A percentile compares a stretch with the other conserved stretches of the same genome.
Conservation (phyloP, 2,329 filamentous ascomycete species). For the Fusarium xyrophilum region DNA sequence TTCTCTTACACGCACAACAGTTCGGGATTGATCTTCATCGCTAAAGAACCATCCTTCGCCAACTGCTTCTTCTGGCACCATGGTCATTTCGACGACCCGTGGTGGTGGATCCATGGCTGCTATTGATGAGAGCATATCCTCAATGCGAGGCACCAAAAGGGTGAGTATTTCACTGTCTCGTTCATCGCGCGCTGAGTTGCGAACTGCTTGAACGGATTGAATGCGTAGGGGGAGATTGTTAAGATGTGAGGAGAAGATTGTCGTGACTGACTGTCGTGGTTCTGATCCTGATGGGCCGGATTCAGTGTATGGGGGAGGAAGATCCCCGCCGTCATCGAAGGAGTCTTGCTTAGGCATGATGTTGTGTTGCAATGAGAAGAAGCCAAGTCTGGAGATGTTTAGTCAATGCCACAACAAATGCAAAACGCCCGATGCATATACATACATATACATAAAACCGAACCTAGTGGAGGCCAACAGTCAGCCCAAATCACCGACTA, state of each 20-base stretch:
- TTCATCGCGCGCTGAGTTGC: constrained; percentile 45
- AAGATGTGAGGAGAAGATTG: constrained; percentile 48
- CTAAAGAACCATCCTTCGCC: constrained; percentile 47
- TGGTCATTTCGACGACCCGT: constrained; percentile 50
- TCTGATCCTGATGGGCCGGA: constrained; percentile 20
- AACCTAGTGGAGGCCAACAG: neutral
- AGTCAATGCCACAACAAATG: neutral
- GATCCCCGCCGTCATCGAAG: constrained; percentile 30
- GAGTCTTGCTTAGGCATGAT: constrained; percentile 27
- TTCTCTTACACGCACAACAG: constrained; percentile 43
- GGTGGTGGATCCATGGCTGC: constrained; percentile 44
- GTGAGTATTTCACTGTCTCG: constrained; percentile 51
- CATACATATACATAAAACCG: neutral
- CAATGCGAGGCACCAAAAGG: constrained; percentile 51
- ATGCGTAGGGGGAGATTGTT: constrained; percentile 49
- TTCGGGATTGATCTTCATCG: constrained; percentile 44
- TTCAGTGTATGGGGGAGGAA: constrained; percentile 39
- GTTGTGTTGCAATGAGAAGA: neutral
- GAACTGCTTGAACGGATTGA: constrained; percentile 44
- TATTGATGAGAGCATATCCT: constrained; percentile 51
- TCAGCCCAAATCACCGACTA: constrained; percentile 33
- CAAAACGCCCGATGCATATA: constrained; percentile 18
- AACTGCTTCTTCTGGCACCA: constrained; percentile 55
- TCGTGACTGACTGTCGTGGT: constrained; percentile 27
- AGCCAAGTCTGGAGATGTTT: constrained; percentile 4